phyloP scores from a whole-genome alignment of 139 green algal genomes.

The Nannochloris sp. region DNA sequence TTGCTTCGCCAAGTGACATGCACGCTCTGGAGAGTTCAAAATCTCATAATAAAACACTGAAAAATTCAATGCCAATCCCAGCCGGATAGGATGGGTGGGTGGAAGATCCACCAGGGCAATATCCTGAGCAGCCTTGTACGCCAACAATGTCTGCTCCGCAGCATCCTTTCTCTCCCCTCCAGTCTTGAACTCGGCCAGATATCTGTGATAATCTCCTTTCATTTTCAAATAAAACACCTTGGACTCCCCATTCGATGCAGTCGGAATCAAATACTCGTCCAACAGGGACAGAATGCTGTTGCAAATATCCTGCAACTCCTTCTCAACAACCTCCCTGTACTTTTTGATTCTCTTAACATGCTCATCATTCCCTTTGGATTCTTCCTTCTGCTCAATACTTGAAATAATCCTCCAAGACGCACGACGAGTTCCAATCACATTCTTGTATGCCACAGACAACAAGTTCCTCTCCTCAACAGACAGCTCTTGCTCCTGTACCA shows the following conservation, averaged over 20 bases:
- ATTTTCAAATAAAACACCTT: constrained; percentile 99
- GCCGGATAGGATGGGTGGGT: constrained; percentile 93
- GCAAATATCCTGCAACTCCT: constrained; percentile 83
- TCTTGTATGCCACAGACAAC: constrained; percentile 97
- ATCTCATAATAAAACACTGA: constrained; percentile 99
- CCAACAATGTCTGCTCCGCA: constrained; percentile 88
- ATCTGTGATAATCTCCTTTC: constrained; percentile 93
- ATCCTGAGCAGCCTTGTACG: constrained; percentile 96
- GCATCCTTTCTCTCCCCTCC: constrained; percentile 82
- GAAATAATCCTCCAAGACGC: constrained; percentile 97
- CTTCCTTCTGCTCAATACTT: constrained; percentile 99
- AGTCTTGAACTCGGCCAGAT: constrained; percentile 97
- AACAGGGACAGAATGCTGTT: constrained; percentile 82
- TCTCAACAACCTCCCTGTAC: constrained; percentile 84
- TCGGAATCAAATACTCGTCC: constrained; percentile 92
- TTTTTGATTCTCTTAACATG: constrained; percentile 88
- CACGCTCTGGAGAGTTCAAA: constrained; percentile 94
- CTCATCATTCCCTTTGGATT: constrained; percentile 94
- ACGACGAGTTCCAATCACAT: constrained; percentile 91
- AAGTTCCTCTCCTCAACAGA: constrained; percentile 98
- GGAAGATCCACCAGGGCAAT: constrained; percentile 90
- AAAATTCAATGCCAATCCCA: constrained; percentile 98
- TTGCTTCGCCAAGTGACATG: constrained; percentile 95
- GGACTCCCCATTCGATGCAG: constrained; percentile 82
- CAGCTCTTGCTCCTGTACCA: constrained; percentile 88